A percentile compares a stretch with the other conserved stretches of the same genome.
Evolutionary conservation across 345 rosid species (phyloP).

Genomic region (Populus pruinosa): DNA sequence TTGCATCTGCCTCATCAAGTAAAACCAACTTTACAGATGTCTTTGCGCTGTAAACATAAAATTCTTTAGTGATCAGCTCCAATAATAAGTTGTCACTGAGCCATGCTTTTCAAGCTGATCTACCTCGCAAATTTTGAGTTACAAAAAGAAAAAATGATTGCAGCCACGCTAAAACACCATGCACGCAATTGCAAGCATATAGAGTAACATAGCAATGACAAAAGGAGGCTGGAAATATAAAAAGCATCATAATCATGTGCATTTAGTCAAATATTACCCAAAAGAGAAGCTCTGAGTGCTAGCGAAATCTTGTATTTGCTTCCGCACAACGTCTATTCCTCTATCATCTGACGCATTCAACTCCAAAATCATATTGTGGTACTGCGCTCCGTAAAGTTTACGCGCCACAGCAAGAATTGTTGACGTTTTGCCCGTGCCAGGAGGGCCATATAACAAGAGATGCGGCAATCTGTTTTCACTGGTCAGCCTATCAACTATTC

Average conservation of each 20-base stretch:
- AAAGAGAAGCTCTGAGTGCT: constrained; percentile 97
- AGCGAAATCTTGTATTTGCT: constrained; percentile 94
- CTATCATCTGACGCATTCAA: constrained; percentile 94
- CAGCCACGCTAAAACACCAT: too few species aligned
- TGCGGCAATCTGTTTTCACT: constrained; percentile 93
- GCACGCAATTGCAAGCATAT: too few species aligned
- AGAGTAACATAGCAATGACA: too few species aligned
- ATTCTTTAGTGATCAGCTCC: constrained; percentile 1
- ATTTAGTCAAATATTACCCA: constrained; percentile 26
- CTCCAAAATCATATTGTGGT: constrained; percentile 91
- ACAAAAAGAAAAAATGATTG: background rate
- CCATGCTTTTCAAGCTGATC: background rate
- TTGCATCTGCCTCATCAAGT: constrained; percentile 95
- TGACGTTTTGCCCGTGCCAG: constrained; percentile 98
- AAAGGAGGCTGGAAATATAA: too few species aligned
- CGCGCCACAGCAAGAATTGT: constrained; percentile 96
- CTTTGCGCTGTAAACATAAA: constrained; percentile 49
- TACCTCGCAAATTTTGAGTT: background rate
- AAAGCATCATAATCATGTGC: too few species aligned
- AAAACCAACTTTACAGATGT: constrained; percentile 78
- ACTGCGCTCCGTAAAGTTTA: constrained; percentile 84
- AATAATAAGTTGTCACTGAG: background rate
- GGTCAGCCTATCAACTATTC: constrained; percentile 86
- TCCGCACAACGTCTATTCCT: constrained; percentile 90
- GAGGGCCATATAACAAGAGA: constrained; percentile 90